Base-by-base conservation (phyloP, 257 asterid genomes). In the Solanum medicagineum region DNA sequence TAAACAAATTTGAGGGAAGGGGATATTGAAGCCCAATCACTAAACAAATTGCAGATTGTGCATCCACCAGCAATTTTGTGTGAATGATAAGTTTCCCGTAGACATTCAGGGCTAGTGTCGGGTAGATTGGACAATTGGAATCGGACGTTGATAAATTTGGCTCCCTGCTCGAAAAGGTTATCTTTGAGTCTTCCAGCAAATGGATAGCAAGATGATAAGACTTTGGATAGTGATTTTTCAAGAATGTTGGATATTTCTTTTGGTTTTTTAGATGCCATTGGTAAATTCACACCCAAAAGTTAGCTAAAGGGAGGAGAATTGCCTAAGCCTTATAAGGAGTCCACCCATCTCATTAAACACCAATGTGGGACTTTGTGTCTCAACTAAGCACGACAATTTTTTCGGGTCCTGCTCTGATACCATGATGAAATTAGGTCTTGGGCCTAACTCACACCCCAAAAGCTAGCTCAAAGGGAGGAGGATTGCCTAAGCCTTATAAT, bases 11-110 rank as follows among this genome's bases (percentile, higher is more conserved):
- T 16, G 42, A 5, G 88, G 88, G 60, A 44, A 56, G 0, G 9
- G 51, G 4, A 13, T 36, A 42, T 29, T 29, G 29, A 29, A 29
- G 29, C 29, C 2, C 29, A 29, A 29, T 29, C 29, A 29, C 29
- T 86, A 11, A 73, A 1, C 1, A 86, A 82, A 10, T 20, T 49
- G 11, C 49, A n/a, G 7, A 54, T 1, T 0, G 88, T 68, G 19
- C 71, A 74, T 40, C 56, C 88, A 82, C 82, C 88, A 19, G 69
- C 45, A 44, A 82, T 19, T 16, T 82, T 86, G 51, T 86, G 88
- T 1, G 42, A 86, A 10, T 83, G 66, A 24, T 70, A 68, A 56
- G 75, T n/a, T n/a, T n/a, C n/a, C n/a, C n/a, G 49, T 20, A 65
- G 13, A 80, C 68, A 79, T 53, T 80, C 56, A 9, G 85, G 56